phyloP scores from a whole-genome alignment of 805 yeast species.

The Yarrowia keelungensis region DNA sequence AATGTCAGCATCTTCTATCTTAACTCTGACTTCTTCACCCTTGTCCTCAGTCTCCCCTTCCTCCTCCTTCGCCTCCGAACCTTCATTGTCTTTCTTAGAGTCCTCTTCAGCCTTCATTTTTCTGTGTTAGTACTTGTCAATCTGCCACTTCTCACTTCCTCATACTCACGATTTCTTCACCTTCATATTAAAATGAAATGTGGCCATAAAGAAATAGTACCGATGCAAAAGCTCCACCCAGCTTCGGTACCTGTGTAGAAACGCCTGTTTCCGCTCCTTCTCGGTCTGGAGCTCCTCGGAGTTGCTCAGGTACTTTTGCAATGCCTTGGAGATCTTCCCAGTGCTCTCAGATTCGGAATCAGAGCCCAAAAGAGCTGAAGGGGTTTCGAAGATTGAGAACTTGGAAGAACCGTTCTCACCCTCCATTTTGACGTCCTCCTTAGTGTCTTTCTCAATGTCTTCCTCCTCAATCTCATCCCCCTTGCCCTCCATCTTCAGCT shows the following conservation, averaged over 20 bases:
- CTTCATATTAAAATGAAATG: constrained; percentile 66
- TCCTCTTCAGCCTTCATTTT: not conserved
- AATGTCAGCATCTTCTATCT: no score
- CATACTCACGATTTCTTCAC: constrained; percentile 37
- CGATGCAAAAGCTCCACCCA: constrained; percentile 75
- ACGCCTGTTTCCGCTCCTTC: constrained; percentile 45
- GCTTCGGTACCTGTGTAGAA: constrained; percentile 50
- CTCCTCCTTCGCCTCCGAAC: not conserved
- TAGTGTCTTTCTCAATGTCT: constrained; percentile 40
- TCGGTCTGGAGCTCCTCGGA: constrained; percentile 16
- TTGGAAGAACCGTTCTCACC: not conserved
- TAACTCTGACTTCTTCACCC: not conserved
- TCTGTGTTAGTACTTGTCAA: constrained; percentile 1
- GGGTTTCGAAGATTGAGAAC: not conserved
- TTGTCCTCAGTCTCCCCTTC: not conserved
- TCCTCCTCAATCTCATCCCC: constrained; percentile 41
- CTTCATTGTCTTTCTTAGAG: not conserved
- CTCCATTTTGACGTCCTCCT: not conserved
- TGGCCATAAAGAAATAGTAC: constrained; percentile 76
- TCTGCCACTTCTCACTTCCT: not conserved
- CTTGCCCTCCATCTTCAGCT: not conserved
- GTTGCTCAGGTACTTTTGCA: constrained; percentile 20
- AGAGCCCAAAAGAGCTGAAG: constrained; percentile 10
- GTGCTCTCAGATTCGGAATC: constrained; percentile 23
- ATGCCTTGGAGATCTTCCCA: not conserved